A percentile compares a stretch with the other conserved stretches of the same genome.
Conservation (phyloP, 1,284 basidiomycete genomes). For the Fomes fomentarius region DNA sequence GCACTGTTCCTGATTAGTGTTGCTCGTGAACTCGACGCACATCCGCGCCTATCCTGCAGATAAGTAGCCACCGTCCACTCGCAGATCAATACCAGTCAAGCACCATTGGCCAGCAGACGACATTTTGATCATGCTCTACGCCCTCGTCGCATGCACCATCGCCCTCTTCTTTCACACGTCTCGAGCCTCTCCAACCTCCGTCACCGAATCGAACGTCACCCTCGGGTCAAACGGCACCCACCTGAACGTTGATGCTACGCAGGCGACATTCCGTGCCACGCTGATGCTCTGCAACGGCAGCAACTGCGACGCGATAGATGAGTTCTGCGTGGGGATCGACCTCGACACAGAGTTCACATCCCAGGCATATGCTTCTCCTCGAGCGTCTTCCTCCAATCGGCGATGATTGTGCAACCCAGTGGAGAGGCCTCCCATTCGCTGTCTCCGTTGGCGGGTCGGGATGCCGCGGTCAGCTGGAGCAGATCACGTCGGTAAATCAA, state of each 20-base stretch:
- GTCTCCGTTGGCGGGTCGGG: not conserved
- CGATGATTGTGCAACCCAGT: not conserved
- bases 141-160: too few relatives aligned
- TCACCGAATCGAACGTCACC: not conserved
- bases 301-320: not conserved
- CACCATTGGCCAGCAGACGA: too few relatives aligned
- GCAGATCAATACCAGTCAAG: too few relatives aligned
- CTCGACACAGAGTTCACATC: not conserved
- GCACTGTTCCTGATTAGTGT: too few relatives aligned
- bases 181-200: not conserved
- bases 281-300: not conserved
- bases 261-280: not conserved
- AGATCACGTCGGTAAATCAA: too few relatives aligned
- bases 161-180: not conserved
- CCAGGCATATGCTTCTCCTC: not conserved
- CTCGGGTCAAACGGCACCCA: not conserved
- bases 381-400: not conserved
- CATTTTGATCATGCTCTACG: too few relatives aligned
- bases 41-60: too few relatives aligned
- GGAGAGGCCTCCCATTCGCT: not conserved
- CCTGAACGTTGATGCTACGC: too few relatives aligned
- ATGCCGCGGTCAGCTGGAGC: not conserved
- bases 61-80: too few relatives aligned
- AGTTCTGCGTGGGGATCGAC: not conserved
- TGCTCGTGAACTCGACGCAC: too few relatives aligned